phyloP scores from a whole-genome alignment of 805 yeast species.

The Wickerhamomyces xylosicus region DNA sequence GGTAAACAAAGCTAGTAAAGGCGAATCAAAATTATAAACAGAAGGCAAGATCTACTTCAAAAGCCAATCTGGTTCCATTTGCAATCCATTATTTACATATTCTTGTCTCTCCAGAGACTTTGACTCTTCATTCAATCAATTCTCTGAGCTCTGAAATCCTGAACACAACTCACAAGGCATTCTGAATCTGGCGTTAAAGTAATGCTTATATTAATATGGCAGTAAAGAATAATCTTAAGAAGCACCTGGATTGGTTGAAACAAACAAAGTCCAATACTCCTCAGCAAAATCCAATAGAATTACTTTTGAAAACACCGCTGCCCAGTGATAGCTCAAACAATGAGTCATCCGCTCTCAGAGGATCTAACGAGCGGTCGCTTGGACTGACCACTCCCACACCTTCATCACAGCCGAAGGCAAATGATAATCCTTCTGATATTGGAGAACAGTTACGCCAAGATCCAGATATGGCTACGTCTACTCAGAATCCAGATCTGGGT shows the following conservation, averaged over 20 bases:
- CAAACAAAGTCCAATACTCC: slow-evolving; percentile 16
- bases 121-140: too few species aligned
- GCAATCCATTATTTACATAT: too few species aligned
- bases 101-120: too few species aligned
- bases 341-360: not conserved
- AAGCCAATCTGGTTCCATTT: too few species aligned
- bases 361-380: not conserved
- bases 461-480: too few species aligned
- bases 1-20: too few species aligned
- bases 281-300: not conserved
- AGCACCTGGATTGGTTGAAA: slow-evolving; percentile 19
- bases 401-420: not conserved
- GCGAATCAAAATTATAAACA: too few species aligned
- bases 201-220: slow-evolving; percentile 4
- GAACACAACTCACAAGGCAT: too few species aligned
- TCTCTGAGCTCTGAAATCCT: too few species aligned
- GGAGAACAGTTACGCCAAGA: not conserved
- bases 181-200: too few species aligned
- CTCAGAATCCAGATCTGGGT: slow-evolving; percentile 1
- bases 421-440: not conserved
- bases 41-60: too few species aligned
- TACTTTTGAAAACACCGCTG: slow-evolving; percentile 8
- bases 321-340: not conserved
- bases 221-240: slow-evolving; percentile 19
- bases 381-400: not conserved